A percentile compares a stretch with the other conserved stretches of the same genome.
These are phyloP conservation scores for Aspergillus sclerotiicarbonarius DNA, from an alignment of 495 filamentous ascomycete species.

Conservation along the genomic window DNA sequence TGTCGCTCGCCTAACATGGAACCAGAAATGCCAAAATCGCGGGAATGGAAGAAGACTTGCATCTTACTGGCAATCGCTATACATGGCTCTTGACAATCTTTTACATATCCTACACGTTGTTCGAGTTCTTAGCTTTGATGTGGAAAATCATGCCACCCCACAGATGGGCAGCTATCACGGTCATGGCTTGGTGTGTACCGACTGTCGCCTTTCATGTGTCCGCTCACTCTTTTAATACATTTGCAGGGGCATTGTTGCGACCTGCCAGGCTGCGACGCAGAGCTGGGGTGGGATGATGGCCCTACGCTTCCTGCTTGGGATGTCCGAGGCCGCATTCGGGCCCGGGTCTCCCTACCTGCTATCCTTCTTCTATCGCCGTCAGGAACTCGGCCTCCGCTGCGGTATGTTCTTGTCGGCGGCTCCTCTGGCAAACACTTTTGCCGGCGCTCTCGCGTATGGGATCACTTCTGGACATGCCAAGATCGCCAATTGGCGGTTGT, in stretches of 20 bases:
- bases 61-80: conserved; percentile 50
- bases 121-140: conserved; percentile 69
- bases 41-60: conserved; percentile 53
- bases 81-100: conserved; percentile 79
- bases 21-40: conserved; percentile 64
- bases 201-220: conserved; percentile 11
- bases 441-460: conserved; percentile 77
- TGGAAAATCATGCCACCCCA: conserved; percentile 67
- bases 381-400: conserved; percentile 72
- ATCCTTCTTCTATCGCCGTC: conserved; percentile 79
- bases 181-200: conserved; percentile 43
- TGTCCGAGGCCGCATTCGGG: conserved; percentile 65
- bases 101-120: conserved; percentile 62
- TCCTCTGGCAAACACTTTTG: conserved; percentile 79
- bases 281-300: conserved; percentile 67
- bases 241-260: conserved; percentile 55
- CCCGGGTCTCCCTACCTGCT: conserved; percentile 71
- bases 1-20: conserved; percentile 3
- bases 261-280: conserved; percentile 58
- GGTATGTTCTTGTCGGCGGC: conserved; percentile 77
- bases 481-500: conserved; percentile 72
- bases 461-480: conserved; percentile 69
- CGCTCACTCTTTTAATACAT: neutral
- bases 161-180: conserved; percentile 47
- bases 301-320: conserved; percentile 64